Conservation (phyloP, 257 asterid species). For the Solanum chiquidenum region DNA sequence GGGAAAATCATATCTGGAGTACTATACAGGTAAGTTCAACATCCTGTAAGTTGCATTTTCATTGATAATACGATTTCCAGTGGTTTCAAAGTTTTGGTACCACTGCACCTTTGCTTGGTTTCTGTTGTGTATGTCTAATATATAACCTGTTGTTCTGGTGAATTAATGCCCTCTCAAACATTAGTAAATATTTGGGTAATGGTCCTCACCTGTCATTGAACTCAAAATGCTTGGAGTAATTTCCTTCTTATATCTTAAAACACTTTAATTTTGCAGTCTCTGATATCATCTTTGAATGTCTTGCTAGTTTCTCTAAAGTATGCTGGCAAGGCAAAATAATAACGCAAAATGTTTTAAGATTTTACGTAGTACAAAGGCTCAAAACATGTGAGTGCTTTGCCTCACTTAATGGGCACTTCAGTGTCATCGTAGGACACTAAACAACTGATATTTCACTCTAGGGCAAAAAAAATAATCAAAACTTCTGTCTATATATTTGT, state of each 20-base stretch:
- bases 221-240: not conserved
- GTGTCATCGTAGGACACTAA: not conserved
- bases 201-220: not conserved
- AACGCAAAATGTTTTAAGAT: not conserved
- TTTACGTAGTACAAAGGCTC: not conserved
- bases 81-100: not conserved
- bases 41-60: not conserved
- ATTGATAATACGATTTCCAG: not conserved
- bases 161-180: not conserved
- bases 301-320: not conserved
- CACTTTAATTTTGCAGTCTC: not conserved
- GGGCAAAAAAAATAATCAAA: not conserved
- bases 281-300: not conserved
- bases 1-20: conserved; percentile 2
- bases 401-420: not conserved
- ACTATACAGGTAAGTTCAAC: not conserved
- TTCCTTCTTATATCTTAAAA: not conserved
- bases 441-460: not conserved
- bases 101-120: not conserved
- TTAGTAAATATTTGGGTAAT: not conserved
- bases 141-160: not conserved
- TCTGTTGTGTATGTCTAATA: not conserved
- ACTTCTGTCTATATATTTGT: not conserved
- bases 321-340: not conserved
- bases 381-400: not conserved